Evolutionary conservation across 208 protist genomes (phyloP), one percentile per base, ranked within the genome.

Genomic region (Zelonia costaricensis): DNA sequence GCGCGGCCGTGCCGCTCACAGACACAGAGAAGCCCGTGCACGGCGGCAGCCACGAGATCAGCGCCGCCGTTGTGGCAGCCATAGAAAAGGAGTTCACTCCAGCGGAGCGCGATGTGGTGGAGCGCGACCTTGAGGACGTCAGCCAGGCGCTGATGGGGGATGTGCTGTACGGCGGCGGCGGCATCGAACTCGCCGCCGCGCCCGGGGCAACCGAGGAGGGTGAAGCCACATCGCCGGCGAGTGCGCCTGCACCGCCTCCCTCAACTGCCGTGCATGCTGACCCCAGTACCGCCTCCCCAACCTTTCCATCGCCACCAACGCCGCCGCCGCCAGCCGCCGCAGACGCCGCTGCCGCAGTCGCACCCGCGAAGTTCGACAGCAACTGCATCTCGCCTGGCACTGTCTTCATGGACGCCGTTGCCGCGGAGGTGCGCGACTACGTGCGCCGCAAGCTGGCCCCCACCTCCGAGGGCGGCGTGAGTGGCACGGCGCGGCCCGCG

Each of bases 301-400:
- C 23, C 4, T 25, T 62, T 13, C n/a, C 18, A 47, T 27, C 47
- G 18, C 23, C 25, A 23, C 10, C 27, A 27, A 38, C 35, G 52
- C 15, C 15, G 27, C 31, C n/a, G 7, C 9, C 62, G 0, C 13
- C 12, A n/a, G 52, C 13, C 30, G 22, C 28, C 22, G 53, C 31
- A 3, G 38, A 36, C n/a, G 43, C 54, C 27, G 54, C 23, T 40
- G 30, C 39, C n/a, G 46, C 28, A 7, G 42, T 13, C 5, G 36
- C 80, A 55, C 67, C 77, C 15, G 60, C 56, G 30, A 56, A 81
- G 10, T 99, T 98, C 40, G 98, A 99, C 73, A 95, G 81, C 45
- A 99, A 99, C 80, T 93, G 82, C 69, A 99, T 99, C 47, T 99
- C 98, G 0, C 99, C 99, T 3, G 99, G 99, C 12, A 99, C 99